Percentiles rank a stretch among this genome's conserved stretches.
phyloP scores from a whole-genome alignment of 768 basidiomycete genomes.

The Phallus indusiatus region DNA sequence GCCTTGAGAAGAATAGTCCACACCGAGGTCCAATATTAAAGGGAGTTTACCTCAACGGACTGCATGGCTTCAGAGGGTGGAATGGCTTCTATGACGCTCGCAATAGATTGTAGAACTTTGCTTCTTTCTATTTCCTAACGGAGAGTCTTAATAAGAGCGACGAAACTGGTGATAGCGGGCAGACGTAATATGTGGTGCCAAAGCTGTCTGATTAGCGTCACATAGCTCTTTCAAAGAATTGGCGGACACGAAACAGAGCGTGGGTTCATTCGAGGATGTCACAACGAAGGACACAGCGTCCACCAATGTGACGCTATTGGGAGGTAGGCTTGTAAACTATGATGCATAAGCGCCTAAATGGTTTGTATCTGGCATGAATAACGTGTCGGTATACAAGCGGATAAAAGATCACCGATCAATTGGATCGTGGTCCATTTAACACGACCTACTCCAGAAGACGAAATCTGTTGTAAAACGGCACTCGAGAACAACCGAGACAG shows the following conservation, averaged over 20 bases:
- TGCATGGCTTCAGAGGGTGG: constrained; percentile 69
- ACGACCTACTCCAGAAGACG: constrained; percentile 49
- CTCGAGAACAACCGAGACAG: constrained; percentile 62
- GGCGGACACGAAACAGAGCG: constrained; percentile 62
- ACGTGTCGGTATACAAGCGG: not conserved
- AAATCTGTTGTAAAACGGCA: constrained; percentile 58
- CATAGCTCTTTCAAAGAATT: constrained; percentile 79
- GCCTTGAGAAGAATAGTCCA: constrained; percentile 31
- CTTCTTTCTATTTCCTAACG: constrained; percentile 71
- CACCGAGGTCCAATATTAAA: not conserved
- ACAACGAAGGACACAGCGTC: constrained; percentile 61
- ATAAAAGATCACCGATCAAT: constrained; percentile 55
- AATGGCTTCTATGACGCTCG: constrained; percentile 87
- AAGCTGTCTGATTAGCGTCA: constrained; percentile 76
- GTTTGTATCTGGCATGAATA: not conserved
- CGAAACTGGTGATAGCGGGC: constrained; percentile 15
- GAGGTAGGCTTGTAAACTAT: constrained; percentile 58
- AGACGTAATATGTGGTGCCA: constrained; percentile 67
- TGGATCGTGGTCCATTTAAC: constrained; percentile 66
- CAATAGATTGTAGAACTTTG: constrained; percentile 87
- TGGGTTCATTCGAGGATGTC: constrained; percentile 55
- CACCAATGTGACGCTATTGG: constrained; percentile 37
- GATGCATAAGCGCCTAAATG: constrained; percentile 67
- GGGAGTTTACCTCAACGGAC: constrained; percentile 51
- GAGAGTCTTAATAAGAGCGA: not conserved